Evolutionary conservation across 2,329 filamentous ascomycete genomes (phyloP), one percentile per base, ranked within the genome.

Genomic region (Magnaporthiopsis incrustans): DNA sequence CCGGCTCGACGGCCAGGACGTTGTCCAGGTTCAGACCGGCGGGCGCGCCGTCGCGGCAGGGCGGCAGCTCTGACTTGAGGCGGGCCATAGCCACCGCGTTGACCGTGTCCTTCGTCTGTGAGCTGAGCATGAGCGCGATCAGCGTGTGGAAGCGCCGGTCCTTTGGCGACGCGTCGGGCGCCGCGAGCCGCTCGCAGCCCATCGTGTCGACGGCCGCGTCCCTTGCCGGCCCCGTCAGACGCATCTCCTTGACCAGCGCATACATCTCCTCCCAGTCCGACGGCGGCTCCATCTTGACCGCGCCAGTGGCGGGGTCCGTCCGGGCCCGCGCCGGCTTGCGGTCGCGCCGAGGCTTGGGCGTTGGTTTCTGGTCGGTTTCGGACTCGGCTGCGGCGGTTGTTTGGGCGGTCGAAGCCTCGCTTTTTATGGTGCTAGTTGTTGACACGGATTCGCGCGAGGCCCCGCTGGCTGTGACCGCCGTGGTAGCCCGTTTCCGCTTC

Each of bases 141-240:
- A 97, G 84, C 3, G 91, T 96, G 71, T 97, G 93, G 70, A 96
- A 93, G 8, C 93, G 85, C 73, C 87, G 86, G 71, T 85, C 83
- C 65, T 77, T 79, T 32, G 79, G 73, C 65, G 77, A 80, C 14
- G 82, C 81, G 1, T 70, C 75, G 22, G 77, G 73, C 60, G 82
- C 77, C 3, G 90, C 90, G 12, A 95, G 81, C 10, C 85, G 84
- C 76, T 92, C 92, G 76, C 95, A 99, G 14, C 95, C 95, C 93
- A 98, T 97, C 0, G 94, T 98, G 75, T 99, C 95, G 14, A 99
- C 95, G 0, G 94, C 90, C 0, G 95, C 95, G 83, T 89, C 76
- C 79, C 84, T 73, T 73, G 89, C 77, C 77, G 76, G 71, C 8
- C 82, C 82, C 3, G 81, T 82, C 5, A 76, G 74, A 2, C 86